Base-by-base conservation (phyloP, 1,284 basidiomycete genomes). In the Austropuccinia psidii region DNA sequence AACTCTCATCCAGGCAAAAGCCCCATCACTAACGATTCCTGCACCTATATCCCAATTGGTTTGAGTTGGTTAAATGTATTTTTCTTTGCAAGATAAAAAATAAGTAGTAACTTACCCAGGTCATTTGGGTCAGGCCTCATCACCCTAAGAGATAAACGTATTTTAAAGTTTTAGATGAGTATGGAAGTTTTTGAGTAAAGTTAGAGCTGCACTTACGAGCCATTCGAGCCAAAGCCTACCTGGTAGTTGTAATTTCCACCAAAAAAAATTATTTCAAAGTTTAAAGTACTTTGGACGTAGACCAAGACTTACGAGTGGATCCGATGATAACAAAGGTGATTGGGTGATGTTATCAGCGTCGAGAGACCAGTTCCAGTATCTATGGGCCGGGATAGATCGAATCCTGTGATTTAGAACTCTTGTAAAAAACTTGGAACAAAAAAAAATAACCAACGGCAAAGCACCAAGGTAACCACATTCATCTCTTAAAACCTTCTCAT, bases 321-420 rank as follows among this genome's bases (percentile, higher is more conserved):
- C 68, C 2, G 68, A 70, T 8, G 68, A 70, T 35, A 55, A 70
- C 41, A 70, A n/a, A 1, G 55, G 41, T 17, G 68, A 29, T 2
- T 19, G 45, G 1, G 68, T 58, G 33, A 70, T 60, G 54, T 70
- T 61, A 21, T 70, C 7, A 43, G 43, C 31, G 41, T 70, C 68
- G 11, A 61, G 31, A 3, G 55, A 43, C 68, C 68, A 70, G 24
- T 70, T 60, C 68, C 68, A 70, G 24, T 70, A 70, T 45, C 65
- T 68, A 27, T 52, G 24, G 9, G 11, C n/a, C 41, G 41, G 11
- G n/a, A 45, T 11, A 11, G n/a, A 11, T 45, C 41, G 41, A 45
- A 45, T 11, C 11, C 11, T 11, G n/a, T n/a, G 41, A 45, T n/a
- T n/a, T n/a, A 45, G 41, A 45, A 11, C 41, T 45, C n/a, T 45